Percentiles rank a stretch among this genome's conserved stretches.
Conservation (phyloP, 2,329 filamentous ascomycete species). For the Fusarium verticillioides region DNA sequence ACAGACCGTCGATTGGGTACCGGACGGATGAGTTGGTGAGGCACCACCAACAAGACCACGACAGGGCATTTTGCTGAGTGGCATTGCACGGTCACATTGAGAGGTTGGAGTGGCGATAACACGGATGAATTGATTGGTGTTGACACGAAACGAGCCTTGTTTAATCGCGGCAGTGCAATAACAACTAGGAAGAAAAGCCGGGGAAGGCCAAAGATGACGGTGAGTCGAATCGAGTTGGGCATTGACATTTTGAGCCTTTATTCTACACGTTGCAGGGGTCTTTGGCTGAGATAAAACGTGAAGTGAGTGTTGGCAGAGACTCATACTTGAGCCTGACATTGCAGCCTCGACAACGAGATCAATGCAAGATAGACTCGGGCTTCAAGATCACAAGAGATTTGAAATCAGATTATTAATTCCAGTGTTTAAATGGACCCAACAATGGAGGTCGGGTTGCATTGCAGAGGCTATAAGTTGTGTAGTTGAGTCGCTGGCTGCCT, state of each 20-base stretch:
- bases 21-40: constrained; percentile 20
- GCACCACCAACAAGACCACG: neutral
- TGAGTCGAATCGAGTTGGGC: constrained; percentile 27
- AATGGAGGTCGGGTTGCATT: constrained; percentile 3
- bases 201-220: constrained; percentile 19
- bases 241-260: constrained; percentile 11
- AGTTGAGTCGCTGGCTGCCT: constrained; percentile 10
- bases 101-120: constrained; percentile 33
- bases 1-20: constrained; percentile 31
- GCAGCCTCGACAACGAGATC: constrained; percentile 7
- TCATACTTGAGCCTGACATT: constrained; percentile 2
- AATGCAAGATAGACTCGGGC: constrained; percentile 16
- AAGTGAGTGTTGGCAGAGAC: constrained; percentile 3
- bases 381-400: neutral
- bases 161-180: constrained; percentile 17
- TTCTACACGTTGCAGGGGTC: constrained; percentile 1
- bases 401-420: constrained; percentile 12
- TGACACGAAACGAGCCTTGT: constrained; percentile 2
- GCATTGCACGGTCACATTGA: constrained; percentile 15
- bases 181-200: constrained; percentile 19
- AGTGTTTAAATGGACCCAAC: neutral
- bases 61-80: constrained; percentile 14
- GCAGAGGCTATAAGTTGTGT: constrained; percentile 11
- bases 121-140: constrained; percentile 6
- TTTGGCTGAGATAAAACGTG: neutral